These are phyloP conservation scores for Elaeis guineensis DNA, from an alignment of 176 grass and related monocot genomes.

Conservation along the genomic window DNA sequence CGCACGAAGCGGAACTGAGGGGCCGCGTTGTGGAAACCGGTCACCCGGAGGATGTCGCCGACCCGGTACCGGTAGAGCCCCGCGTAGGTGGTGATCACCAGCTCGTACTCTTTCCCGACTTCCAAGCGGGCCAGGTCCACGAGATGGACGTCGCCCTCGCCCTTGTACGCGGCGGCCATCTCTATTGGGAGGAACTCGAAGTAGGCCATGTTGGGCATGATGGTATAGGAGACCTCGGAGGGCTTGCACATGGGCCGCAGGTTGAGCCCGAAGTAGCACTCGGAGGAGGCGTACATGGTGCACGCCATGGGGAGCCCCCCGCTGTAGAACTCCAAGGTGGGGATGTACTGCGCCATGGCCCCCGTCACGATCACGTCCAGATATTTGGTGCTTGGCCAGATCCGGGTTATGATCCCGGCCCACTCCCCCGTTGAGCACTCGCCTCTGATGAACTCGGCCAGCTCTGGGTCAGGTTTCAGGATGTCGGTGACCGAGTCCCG, in stretches of 20 bases:
- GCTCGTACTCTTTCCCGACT: slow-evolving; percentile 44
- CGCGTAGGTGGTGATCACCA: slow-evolving; percentile 67
- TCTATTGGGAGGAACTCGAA: slow-evolving; percentile 60
- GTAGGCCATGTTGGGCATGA: slow-evolving; percentile 76
- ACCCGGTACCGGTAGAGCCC: slow-evolving; percentile 61
- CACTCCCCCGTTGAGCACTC: slow-evolving; percentile 9
- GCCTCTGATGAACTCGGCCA: neutral
- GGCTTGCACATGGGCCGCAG: slow-evolving; percentile 51
- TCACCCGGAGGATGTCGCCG: slow-evolving; percentile 47
- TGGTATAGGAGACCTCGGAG: slow-evolving; percentile 52
- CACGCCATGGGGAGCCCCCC: slow-evolving; percentile 48
- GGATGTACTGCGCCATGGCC: slow-evolving; percentile 75
- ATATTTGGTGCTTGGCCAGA: slow-evolving; percentile 20
- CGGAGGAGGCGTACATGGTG: slow-evolving; percentile 60
- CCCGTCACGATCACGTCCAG: slow-evolving; percentile 55
- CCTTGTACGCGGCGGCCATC: slow-evolving; percentile 7
- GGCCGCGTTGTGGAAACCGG: slow-evolving; percentile 62
- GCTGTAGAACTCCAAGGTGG: slow-evolving; percentile 57
- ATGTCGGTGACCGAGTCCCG: slow-evolving; percentile 4
- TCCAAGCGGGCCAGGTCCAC: slow-evolving; percentile 47
- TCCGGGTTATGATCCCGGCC: slow-evolving; percentile 11
- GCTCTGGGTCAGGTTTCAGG: slow-evolving; percentile 8
- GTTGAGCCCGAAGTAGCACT: slow-evolving; percentile 68
- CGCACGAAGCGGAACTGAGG: slow-evolving; percentile 64
- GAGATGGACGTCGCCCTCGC: neutral